Evolutionary conservation across 768 basidiomycete species (phyloP), one percentile per base, ranked within the genome.

Genomic region (Trametes gibbosa): DNA sequence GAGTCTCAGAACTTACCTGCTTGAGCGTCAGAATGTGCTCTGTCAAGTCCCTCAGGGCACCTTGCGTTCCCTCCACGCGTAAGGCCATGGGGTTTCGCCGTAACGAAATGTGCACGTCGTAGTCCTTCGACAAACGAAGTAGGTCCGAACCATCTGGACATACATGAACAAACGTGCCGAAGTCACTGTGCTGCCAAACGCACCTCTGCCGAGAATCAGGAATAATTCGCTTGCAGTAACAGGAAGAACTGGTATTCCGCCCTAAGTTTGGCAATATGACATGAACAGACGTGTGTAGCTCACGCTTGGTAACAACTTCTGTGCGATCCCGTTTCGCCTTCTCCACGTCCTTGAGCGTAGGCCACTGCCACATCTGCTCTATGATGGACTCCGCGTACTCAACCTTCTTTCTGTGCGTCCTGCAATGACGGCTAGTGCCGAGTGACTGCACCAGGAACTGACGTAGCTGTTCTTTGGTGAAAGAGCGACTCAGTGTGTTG

Each of bases 121-220:
- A 85, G 50, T 76, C 77, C 61, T 73, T 75, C n/a, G 87, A 84
- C 49, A 90, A 60, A 23, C 79, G 75, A 56, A 86, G 69, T 32
- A 89, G 74, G 65, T 90, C 78, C 40, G 75, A 72, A 35, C 89
- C 89, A 69, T 90, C 90, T 90, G 42, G 25, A 37, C 48, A 13
- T 6, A 40, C 65, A 49, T 39, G n/a, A 29, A 63, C 12, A 29
- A 55, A 56, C 24, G 32, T n/a, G 16, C 7, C 37, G 16, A 35
- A 12, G 9, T 7, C 23, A 0, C 19, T 27, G 17, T 6, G 7
- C 35, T 41, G 9, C 23, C 21, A 14, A 13, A 43, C 3, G 14
- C 39, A 87, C 90, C 86, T 80, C 80, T 85, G 40, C 89, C 89
- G 61, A 92, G 78, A 29, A 91, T 76, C 29, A 91, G 68, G 68